Evolutionary conservation across 306 rosid genomes (phyloP).

Genomic region (Glycine latifolia): DNA sequence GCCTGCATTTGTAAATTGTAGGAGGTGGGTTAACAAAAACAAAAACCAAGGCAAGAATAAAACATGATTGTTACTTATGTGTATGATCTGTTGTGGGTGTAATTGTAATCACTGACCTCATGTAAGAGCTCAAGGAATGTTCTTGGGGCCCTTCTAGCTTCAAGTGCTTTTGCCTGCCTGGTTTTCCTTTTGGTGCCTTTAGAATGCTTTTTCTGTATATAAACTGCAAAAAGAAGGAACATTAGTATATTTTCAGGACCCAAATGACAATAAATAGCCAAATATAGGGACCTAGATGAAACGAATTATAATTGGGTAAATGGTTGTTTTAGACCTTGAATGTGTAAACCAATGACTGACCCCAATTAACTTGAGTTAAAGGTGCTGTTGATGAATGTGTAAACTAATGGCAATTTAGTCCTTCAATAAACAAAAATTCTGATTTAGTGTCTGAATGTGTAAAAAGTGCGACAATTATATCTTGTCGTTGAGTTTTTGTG

Average conservation of each 20-base stretch:
- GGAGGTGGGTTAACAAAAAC: not conserved
- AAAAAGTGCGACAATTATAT: too few species aligned
- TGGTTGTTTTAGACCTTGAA: not conserved
- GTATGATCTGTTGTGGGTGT: slow-evolving; percentile 3
- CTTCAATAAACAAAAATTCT: too few species aligned
- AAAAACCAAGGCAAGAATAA: slow-evolving; percentile 11
- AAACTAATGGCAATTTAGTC: too few species aligned
- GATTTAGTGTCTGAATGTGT: too few species aligned
- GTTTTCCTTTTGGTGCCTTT: slow-evolving; percentile 93
- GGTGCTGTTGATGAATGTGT: too few species aligned
- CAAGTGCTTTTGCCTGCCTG: slow-evolving; percentile 95
- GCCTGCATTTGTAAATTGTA: slow-evolving; percentile 59
- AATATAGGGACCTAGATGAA: not conserved
- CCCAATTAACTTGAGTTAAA: too few species aligned
- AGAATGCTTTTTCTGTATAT: slow-evolving; percentile 76
- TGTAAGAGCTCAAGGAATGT: slow-evolving; percentile 90
- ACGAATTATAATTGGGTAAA: not conserved
- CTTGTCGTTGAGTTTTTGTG: too few species aligned
- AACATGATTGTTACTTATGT: not conserved
- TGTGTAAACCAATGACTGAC: too few species aligned
- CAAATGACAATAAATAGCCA: not conserved
- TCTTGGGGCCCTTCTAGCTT: slow-evolving; percentile 90
- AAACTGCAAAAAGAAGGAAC: slow-evolving; percentile 50
- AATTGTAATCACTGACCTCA: slow-evolving; percentile 71
- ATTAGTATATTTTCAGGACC: not conserved